Evolutionary conservation across 1,139 yeast species (phyloP).

Genomic region (Saccharomycopsis hybrid): DNA sequence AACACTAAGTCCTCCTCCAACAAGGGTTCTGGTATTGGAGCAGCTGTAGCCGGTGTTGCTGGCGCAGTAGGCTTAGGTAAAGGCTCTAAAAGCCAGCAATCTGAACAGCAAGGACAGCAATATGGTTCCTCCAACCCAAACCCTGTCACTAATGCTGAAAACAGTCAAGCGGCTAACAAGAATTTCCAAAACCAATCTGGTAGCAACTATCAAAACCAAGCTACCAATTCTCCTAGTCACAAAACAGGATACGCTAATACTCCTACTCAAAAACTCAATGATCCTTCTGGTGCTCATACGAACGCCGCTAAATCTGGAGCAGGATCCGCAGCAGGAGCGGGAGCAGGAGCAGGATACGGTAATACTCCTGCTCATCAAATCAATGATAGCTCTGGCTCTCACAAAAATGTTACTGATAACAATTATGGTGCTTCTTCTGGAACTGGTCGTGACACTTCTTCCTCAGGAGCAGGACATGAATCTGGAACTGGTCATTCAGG

Average conservation of each 20-base stretch:
- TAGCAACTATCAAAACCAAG: background rate
- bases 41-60: constrained; percentile 16
- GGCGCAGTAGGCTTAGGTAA: constrained; percentile 15
- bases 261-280: background rate
- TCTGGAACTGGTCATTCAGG: background rate
- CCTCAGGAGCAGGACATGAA: background rate
- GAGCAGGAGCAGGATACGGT: background rate
- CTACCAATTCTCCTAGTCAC: background rate
- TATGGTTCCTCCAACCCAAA: background rate
- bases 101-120: background rate
- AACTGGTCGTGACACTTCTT: background rate
- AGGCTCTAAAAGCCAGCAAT: background rate
- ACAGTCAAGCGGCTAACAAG: background rate
- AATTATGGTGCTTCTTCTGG: background rate
- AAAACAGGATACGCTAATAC: background rate
- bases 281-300: background rate
- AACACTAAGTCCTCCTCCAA: background rate
- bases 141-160: background rate
- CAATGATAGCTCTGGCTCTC: background rate
- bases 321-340: no score
- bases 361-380: background rate
- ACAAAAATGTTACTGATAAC: background rate
- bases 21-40: constrained; percentile 7
- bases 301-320: background rate
- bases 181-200: background rate